Conservation (phyloP, 2,329 filamentous ascomycete genomes). For the Colletotrichum musicola region DNA sequence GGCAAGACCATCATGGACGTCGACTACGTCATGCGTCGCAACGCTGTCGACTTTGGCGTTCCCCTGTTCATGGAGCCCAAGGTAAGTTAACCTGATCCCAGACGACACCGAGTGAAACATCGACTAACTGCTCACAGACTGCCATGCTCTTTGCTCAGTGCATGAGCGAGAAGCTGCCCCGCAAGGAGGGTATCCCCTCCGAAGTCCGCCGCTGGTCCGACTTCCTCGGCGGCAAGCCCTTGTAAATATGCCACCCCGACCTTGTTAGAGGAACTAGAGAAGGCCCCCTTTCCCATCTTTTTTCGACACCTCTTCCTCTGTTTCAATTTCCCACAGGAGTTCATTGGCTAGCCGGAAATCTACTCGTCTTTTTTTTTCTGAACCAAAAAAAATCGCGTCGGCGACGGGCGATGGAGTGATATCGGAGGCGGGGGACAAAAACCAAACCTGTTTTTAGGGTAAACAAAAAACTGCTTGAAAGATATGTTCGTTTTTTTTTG, state of each 20-base stretch:
- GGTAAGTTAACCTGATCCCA: slow-evolving; percentile 62
- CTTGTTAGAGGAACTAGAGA: background rate
- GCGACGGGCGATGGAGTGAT: slow-evolving; percentile 18
- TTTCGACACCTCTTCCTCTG: background rate
- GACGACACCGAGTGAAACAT: background rate
- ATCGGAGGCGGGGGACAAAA: slow-evolving; percentile 10
- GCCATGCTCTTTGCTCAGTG: slow-evolving; percentile 96
- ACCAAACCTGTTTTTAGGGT: slow-evolving; percentile 18
- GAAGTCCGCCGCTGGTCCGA: slow-evolving; percentile 97
- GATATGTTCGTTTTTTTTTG: background rate
- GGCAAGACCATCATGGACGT: slow-evolving; percentile 89
- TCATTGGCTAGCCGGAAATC: slow-evolving; percentile 30
- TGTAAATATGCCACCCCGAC: slow-evolving; percentile 62
- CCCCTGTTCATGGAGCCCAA: slow-evolving; percentile 98
- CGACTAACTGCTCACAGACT: slow-evolving; percentile 71
- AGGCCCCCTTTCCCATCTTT: background rate
- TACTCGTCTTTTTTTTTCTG: slow-evolving; percentile 11
- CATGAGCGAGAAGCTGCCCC: slow-evolving; percentile 96
- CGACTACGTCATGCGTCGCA: slow-evolving; percentile 98
- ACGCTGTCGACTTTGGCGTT: slow-evolving; percentile 97
- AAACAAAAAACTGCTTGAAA: slow-evolving; percentile 3
- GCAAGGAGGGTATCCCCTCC: slow-evolving; percentile 85
- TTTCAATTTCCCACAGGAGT: slow-evolving; percentile 23
- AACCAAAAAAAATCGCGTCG: background rate
- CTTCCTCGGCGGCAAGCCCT: slow-evolving; percentile 88